phyloP scores from a whole-genome alignment of 2,329 filamentous ascomycete species.

The Aspergillus sclerotialis region DNA sequence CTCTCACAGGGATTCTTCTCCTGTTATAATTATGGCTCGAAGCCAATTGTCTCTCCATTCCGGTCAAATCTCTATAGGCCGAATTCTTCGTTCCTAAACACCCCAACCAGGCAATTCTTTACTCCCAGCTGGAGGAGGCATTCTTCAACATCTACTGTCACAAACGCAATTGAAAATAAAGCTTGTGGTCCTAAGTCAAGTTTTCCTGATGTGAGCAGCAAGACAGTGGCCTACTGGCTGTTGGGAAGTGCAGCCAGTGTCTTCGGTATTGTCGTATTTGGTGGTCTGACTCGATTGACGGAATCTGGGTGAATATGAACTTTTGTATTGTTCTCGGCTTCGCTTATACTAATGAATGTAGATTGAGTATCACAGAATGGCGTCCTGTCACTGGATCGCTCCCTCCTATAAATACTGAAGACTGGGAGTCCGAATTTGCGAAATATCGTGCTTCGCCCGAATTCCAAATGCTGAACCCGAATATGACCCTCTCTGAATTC shows the following conservation, averaged over 20 bases:
- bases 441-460: slow-evolving; percentile 92
- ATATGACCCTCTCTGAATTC: slow-evolving; percentile 90
- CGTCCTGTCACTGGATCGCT: slow-evolving; percentile 87
- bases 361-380: slow-evolving; percentile 98
- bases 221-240: slow-evolving; percentile 83
- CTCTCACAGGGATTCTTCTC: slow-evolving; percentile 34
- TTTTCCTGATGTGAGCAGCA: slow-evolving; percentile 60
- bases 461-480: slow-evolving; percentile 82
- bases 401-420: slow-evolving; percentile 67
- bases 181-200: slow-evolving; percentile 25
- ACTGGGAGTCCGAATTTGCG: slow-evolving; percentile 89
- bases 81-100: slow-evolving; percentile 17
- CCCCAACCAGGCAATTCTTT: slow-evolving; percentile 22
- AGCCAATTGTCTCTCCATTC: slow-evolving; percentile 20
- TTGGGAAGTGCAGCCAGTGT: slow-evolving; percentile 86
- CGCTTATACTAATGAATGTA: slow-evolving; percentile 30
- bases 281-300: slow-evolving; percentile 84
- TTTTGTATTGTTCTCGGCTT: slow-evolving; percentile 6
- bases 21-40: slow-evolving; percentile 27
- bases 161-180: slow-evolving; percentile 14
- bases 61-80: slow-evolving; percentile 17
- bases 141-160: slow-evolving; percentile 13
- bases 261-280: slow-evolving; percentile 94
- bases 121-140: slow-evolving; percentile 16
- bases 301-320: slow-evolving; percentile 90